Evolutionary conservation across 495 filamentous ascomycete species (phyloP).

Genomic region (Talaromyces stipitatus): DNA sequence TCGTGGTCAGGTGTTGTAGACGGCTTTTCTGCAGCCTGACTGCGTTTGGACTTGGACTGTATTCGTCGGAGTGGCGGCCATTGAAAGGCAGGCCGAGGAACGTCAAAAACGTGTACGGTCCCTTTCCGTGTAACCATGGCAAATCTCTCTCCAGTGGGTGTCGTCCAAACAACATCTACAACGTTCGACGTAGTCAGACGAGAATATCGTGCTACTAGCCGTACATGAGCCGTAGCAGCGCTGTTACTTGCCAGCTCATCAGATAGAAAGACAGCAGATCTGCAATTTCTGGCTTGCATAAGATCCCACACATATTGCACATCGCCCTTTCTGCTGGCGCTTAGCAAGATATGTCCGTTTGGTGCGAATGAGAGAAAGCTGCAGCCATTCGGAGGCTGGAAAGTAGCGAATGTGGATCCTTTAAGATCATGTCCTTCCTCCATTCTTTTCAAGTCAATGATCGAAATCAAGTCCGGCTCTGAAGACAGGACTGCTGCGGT

Average conservation of each 20-base stretch:
- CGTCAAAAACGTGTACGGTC: slow-evolving; percentile 86
- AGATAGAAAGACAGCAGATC: slow-evolving; percentile 31
- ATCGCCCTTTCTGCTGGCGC: slow-evolving; percentile 86
- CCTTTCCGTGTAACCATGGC: slow-evolving; percentile 86
- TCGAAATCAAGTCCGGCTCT: slow-evolving; percentile 75
- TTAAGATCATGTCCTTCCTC: slow-evolving; percentile 37
- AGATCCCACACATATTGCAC: slow-evolving; percentile 90
- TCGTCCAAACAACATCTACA: slow-evolving; percentile 81
- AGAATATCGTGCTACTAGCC: slow-evolving; percentile 77
- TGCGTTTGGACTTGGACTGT: slow-evolving; percentile 33
- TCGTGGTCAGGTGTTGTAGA: slow-evolving; percentile 26
- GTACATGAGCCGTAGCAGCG: slow-evolving; percentile 49
- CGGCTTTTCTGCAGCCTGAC: slow-evolving; percentile 8
- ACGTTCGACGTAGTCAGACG: slow-evolving; percentile 87
- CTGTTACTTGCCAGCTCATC: slow-evolving; percentile 24
- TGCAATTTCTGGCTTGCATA: slow-evolving; percentile 51
- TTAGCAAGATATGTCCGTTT: slow-evolving; percentile 74
- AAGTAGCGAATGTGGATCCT: slow-evolving; percentile 52
- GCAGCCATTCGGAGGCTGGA: slow-evolving; percentile 74
- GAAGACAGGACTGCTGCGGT: slow-evolving; percentile 35
- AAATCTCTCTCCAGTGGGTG: slow-evolving; percentile 68
- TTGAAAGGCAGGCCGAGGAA: slow-evolving; percentile 73
- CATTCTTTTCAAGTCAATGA: slow-evolving; percentile 69
- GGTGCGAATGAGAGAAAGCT: slow-evolving; percentile 89
- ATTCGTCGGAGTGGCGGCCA: slow-evolving; percentile 80